Percentiles rank a stretch among this genome's conserved stretches.
Conservation (phyloP, 306 rosid species). For the Acacia confusa region DNA sequence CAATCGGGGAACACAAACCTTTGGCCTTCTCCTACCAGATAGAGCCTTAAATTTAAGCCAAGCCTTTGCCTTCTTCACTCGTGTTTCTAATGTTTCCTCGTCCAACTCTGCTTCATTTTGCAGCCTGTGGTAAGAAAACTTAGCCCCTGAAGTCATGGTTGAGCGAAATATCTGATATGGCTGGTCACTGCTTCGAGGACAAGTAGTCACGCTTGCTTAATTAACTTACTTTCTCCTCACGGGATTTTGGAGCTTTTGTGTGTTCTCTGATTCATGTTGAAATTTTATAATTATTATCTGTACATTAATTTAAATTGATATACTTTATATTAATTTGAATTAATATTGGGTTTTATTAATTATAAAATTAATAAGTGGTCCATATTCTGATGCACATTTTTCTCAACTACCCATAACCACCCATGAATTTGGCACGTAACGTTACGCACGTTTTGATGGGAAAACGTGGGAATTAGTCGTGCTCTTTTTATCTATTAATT, state of each 20-base stretch:
- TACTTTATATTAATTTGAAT: too few species aligned
- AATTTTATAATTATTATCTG: too few species aligned
- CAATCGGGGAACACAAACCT: constrained; percentile 33
- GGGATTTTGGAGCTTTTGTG: background rate
- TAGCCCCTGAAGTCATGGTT: constrained; percentile 25
- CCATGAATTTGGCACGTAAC: too few species aligned
- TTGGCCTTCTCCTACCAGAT: constrained; percentile 43
- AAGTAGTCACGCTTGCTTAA: background rate
- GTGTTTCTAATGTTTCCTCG: constrained; percentile 21
- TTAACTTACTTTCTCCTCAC: background rate
- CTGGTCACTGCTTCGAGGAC: background rate
- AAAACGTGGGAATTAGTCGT: too few species aligned
- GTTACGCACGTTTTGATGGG: too few species aligned
- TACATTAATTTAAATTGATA: too few species aligned
- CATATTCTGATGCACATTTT: too few species aligned
- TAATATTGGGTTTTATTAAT: too few species aligned
- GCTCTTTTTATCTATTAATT: too few species aligned
- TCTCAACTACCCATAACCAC: too few species aligned
- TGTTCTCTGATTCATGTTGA: background rate
- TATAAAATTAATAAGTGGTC: too few species aligned
- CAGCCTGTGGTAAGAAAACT: constrained; percentile 38
- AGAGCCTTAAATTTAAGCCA: constrained; percentile 44
- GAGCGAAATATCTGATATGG: background rate
- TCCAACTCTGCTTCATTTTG: constrained; percentile 30
- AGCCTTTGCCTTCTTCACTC: constrained; percentile 38